Evolutionary conservation across 1,139 yeast species (phyloP), one percentile per base, ranked within the genome.

Genomic region (Hansenula sp.): DNA sequence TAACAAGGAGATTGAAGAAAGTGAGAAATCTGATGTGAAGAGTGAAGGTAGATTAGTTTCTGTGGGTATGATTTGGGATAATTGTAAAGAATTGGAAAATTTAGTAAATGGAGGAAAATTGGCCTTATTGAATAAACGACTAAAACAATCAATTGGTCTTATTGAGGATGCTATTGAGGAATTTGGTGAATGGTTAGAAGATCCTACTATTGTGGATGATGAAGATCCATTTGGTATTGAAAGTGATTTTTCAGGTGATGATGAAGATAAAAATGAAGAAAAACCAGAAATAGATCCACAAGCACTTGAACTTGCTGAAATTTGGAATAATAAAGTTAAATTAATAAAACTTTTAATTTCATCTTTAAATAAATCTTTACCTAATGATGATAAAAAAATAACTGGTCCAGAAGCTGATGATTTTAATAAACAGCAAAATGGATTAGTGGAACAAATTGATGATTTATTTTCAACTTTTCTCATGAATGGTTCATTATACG

Each of bases 111-210:
- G 58, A 19, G 87, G 87, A 0, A 69, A 73, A 35, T 50, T 77
- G 20, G 82, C 78, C 4, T 55, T 77, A 2, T 60, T 82, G 38
- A 69, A 71, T 18, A 52, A 51, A 26, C 71, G 69, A 43, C 61
- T 82, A 16, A 69, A 65, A 41, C 66, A 64, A 39, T 72, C 76
- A 29, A 65, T 75, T 20, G 52, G 59, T 6, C 56, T 82, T 39
- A 64, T 82, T 10, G 77, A 72, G 21, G 92, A 83, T 60, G 85
- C 84, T 0, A 63, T 76, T 27, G 78, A 72, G 11, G 90, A 83
- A 50, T 72, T 81, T 44, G 75, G 65, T 14, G 85, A 78, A 45
- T 83, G 89, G 87, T 56, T 78, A 1, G 74, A 77, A 43, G 70
- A 80, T 47, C 90, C 90, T 0, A 65, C 64, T 29, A 65, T 65